These are phyloP conservation scores for Paramecium pentaurelia DNA, from an alignment of 73 alveolate genomes.

Conservation along the genomic window DNA sequence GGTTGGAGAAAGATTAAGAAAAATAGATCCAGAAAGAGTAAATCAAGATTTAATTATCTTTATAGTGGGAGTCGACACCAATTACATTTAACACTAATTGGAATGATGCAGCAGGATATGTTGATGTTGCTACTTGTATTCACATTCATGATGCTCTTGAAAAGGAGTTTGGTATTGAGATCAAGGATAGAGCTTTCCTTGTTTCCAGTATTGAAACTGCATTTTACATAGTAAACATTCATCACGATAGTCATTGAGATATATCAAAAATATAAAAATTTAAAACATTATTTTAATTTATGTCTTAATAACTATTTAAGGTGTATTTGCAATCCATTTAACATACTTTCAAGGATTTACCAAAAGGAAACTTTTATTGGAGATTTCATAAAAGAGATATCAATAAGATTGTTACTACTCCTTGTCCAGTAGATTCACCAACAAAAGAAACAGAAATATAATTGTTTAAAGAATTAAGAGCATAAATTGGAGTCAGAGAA, in stretches of 20 bases:
- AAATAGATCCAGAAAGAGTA: slow-evolving; percentile 69
- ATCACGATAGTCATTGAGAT: slow-evolving; percentile 61
- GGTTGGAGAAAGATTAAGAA: slow-evolving; percentile 83
- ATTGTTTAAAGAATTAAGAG: slow-evolving; percentile 10
- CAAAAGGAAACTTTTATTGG: slow-evolving; percentile 4
- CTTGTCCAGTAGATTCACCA: slow-evolving; percentile 7
- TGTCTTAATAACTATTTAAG: slow-evolving; percentile 11
- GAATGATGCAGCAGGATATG: slow-evolving; percentile 73
- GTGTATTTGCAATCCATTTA: slow-evolving; percentile 1
- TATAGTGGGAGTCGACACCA: slow-evolving; percentile 87
- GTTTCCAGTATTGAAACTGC: slow-evolving; percentile 71
- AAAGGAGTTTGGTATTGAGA: slow-evolving; percentile 85
- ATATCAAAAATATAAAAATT: not conserved
- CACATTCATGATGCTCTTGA: slow-evolving; percentile 86
- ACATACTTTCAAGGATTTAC: not conserved
- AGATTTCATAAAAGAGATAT: slow-evolving; percentile 5
- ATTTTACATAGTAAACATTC: slow-evolving; percentile 63
- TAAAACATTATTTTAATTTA: slow-evolving; percentile 12
- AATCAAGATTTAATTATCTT: not conserved
- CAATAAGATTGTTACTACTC: not conserved
- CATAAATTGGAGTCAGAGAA: slow-evolving; percentile 3
- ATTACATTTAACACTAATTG: slow-evolving; percentile 85
- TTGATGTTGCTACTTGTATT: slow-evolving; percentile 80
- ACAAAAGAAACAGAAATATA: not conserved
- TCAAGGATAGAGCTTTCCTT: slow-evolving; percentile 80